Evolutionary conservation across 225 moss, liverwort and hornwort genomes (phyloP), one percentile per base, ranked within the genome.

Genomic region (Physcomitrellopsis africana): DNA sequence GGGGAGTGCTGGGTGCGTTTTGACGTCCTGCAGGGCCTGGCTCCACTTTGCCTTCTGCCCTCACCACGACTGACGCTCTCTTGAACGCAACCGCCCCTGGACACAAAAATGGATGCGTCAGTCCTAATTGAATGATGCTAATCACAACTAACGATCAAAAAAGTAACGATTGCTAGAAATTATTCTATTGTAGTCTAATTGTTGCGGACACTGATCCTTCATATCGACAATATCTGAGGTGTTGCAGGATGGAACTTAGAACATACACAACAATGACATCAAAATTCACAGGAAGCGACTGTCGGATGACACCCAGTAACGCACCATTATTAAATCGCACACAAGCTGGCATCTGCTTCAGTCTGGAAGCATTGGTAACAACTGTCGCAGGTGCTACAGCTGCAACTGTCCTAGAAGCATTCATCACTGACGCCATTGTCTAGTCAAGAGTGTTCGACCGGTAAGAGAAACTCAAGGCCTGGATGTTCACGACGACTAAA

Each of bases 361-460:
- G 72, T 44, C 24, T 67, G 3, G 83, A 69, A 7, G 32, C n/a
- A 24, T 59, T 69, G 11, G 56, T 24, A 0, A 72, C 64, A 0
- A 66, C 75, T 1, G 62, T 62, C 0, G 27, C 56, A 5, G 73
- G 69, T 5, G 70, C 58, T 11, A 58, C 59, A 26, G 74, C 27
- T 1, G 64, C 68, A 19, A 72, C 78, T 68, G 61, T 63, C 1
- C 32, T 67, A 1, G 60, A 60, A 0, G 54, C 62, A 16, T 57
- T 79, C 72, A 79, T 56, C 3, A 67, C 79, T 27, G 67, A 67
- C 46, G 75, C 83, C 83, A 79, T 83, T 0, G 69, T 32, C 24
- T 24, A 24, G 24, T 22, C 14, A 55, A 17, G 7, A 10, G 16
- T 27, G 18, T 43, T 23, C 6, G 20, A 10, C 59, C 23, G 8